Evolutionary conservation across 495 filamentous ascomycete species (phyloP).

Genomic region (Aspergillus bertholletiae): DNA sequence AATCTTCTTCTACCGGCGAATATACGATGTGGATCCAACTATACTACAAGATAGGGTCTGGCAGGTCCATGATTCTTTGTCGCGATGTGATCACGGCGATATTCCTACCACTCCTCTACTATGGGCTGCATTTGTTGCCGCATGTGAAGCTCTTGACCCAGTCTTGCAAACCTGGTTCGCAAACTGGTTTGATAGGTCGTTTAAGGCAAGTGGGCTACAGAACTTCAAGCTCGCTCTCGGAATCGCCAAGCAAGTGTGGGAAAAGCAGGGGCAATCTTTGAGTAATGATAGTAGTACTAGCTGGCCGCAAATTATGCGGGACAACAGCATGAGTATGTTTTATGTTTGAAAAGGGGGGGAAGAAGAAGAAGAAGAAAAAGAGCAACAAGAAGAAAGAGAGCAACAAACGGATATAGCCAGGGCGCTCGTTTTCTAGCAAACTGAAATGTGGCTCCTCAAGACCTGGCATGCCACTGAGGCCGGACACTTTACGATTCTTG

Average conservation of each 20-base stretch:
- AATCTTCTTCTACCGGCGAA: slow-evolving; percentile 30
- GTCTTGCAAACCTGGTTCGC: slow-evolving; percentile 19
- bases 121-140: slow-evolving; percentile 29
- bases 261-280: background rate
- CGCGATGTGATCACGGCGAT: slow-evolving; percentile 13
- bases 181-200: slow-evolving; percentile 22
- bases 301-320: slow-evolving; percentile 8
- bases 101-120: slow-evolving; percentile 1
- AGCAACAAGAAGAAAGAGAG: no score
- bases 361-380: no score
- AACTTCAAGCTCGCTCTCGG: slow-evolving; percentile 1
- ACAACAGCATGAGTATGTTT: background rate
- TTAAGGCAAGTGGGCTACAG: slow-evolving; percentile 14
- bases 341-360: background rate
- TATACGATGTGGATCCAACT: slow-evolving; percentile 22
- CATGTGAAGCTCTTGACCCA: slow-evolving; percentile 23
- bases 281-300: background rate
- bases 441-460: background rate
- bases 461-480: no score
- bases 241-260: slow-evolving; percentile 6
- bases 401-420: background rate
- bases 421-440: background rate
- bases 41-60: slow-evolving; percentile 21
- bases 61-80: slow-evolving; percentile 17
- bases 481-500: no score